Evolutionary conservation across 768 basidiomycete genomes (phyloP).

Genomic region (Termitomyces sp.): DNA sequence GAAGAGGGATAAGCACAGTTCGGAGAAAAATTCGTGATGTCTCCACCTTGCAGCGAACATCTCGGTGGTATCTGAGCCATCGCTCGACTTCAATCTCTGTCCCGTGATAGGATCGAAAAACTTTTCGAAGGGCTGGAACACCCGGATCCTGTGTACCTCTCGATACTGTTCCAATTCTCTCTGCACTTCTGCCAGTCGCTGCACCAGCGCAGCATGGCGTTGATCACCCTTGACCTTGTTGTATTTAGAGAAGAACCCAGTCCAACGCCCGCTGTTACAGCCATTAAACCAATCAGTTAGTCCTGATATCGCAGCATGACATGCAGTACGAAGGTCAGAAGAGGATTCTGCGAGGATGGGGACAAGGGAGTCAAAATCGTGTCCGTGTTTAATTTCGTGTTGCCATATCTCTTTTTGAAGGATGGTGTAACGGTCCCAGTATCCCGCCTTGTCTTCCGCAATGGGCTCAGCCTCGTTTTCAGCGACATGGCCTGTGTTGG

Average conservation of each 20-base stretch:
- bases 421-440: constrained; percentile 26
- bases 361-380: constrained; percentile 37
- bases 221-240: constrained; percentile 20
- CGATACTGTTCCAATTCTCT: constrained; percentile 30
- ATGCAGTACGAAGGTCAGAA: constrained; percentile 29
- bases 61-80: constrained; percentile 19
- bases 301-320: constrained; percentile 22
- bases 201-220: constrained; percentile 25
- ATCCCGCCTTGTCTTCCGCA: constrained; percentile 14
- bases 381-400: constrained; percentile 37
- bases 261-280: constrained; percentile 36
- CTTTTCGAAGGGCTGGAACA: constrained; percentile 38
- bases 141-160: constrained; percentile 29
- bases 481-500: constrained; percentile 23
- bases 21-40: background rate
- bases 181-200: constrained; percentile 22
- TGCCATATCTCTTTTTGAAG: constrained; percentile 26
- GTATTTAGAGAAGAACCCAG: constrained; percentile 24
- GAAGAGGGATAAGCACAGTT: background rate
- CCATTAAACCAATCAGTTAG: constrained; percentile 32
- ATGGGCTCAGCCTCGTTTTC: constrained; percentile 14
- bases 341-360: constrained; percentile 39
- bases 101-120: constrained; percentile 39
- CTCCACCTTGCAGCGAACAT: constrained; percentile 39
- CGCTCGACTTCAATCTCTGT: constrained; percentile 20